A percentile compares a stretch with the other conserved stretches of the same genome.
Conservation (phyloP, 208 protist genomes). For the Leishmania lainsoni region DNA sequence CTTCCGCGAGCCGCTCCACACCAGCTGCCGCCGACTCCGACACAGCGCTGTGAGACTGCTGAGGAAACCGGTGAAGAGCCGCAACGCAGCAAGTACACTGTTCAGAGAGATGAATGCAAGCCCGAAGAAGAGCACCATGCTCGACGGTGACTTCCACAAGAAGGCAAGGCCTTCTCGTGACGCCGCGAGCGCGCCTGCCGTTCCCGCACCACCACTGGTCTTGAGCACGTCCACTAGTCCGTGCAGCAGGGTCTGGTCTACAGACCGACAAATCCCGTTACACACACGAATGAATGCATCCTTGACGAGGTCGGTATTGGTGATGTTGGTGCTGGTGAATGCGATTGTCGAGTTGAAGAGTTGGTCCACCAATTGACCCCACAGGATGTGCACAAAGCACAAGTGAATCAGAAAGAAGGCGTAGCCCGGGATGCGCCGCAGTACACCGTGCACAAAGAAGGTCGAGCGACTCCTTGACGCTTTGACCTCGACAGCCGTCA, state of each 20-base stretch:
- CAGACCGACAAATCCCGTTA: conserved; percentile 19
- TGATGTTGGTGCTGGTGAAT: conserved; percentile 19
- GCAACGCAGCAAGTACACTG: conserved; percentile 8
- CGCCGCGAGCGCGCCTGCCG: conserved; percentile 5
- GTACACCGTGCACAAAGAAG: conserved; percentile 27
- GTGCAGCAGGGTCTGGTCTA: conserved; percentile 26
- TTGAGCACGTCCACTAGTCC: conserved; percentile 23
- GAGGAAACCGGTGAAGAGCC: conserved; percentile 14
- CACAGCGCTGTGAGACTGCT: conserved; percentile 26
- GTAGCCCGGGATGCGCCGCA: conserved; percentile 32
- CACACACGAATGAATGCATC: background rate
- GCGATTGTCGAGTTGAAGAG: conserved; percentile 25
- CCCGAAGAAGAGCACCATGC: conserved; percentile 36
- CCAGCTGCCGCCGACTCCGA: conserved; percentile 3
- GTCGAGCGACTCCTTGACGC: background rate
- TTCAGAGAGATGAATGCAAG: conserved; percentile 29
- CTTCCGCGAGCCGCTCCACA: conserved; percentile 21
- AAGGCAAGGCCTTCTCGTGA: conserved; percentile 13
- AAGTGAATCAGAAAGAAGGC: conserved; percentile 31
- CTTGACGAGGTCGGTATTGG: conserved; percentile 5
- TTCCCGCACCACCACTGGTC: conserved; percentile 4
- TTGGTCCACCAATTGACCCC: conserved; percentile 30
- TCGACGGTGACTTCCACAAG: conserved; percentile 35
- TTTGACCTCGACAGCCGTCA: background rate
- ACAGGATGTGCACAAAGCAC: conserved; percentile 38